Conservation (phyloP, 352 stramenopile species). For the Phytophthora quininea region DNA sequence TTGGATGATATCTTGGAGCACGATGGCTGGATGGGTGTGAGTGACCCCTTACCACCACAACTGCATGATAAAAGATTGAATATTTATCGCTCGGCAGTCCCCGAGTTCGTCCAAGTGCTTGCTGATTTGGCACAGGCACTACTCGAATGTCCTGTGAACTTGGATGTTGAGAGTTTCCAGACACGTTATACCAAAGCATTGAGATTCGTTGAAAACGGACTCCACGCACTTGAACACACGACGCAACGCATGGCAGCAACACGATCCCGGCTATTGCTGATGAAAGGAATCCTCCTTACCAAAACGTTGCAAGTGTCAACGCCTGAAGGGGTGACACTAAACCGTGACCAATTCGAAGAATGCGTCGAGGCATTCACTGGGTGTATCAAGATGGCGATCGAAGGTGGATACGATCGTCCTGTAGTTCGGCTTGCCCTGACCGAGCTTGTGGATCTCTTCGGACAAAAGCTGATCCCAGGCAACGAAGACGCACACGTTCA, state of each 20-base stretch:
- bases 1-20: conserved; percentile 54
- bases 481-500: conserved; percentile 66
- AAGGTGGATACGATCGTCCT: conserved; percentile 61
- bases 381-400: conserved; percentile 52
- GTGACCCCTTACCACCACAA: conserved; percentile 2
- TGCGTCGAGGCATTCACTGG: conserved; percentile 18
- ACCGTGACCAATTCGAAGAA: conserved; percentile 19
- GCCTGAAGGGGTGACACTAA: too few relatives aligned
- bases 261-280: conserved; percentile 57
- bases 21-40: conserved; percentile 67
- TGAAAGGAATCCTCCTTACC: conserved; percentile 61
- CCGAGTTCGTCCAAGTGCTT: conserved; percentile 58
- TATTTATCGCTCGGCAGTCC: conserved; percentile 59
- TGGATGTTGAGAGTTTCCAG: conserved; percentile 21
- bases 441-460: conserved; percentile 71
- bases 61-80: conserved; percentile 45
- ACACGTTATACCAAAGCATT: conserved; percentile 31
- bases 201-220: conserved; percentile 37
- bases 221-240: conserved; percentile 53
- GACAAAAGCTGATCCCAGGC: conserved; percentile 42
- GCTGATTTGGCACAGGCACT: conserved; percentile 54
- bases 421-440: conserved; percentile 57
- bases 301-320: conserved; percentile 26
- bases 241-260: conserved; percentile 38
- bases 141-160: conserved; percentile 43